phyloP scores from a whole-genome alignment of 2,329 filamentous ascomycete species.

The Ceratocystis huliohia region DNA sequence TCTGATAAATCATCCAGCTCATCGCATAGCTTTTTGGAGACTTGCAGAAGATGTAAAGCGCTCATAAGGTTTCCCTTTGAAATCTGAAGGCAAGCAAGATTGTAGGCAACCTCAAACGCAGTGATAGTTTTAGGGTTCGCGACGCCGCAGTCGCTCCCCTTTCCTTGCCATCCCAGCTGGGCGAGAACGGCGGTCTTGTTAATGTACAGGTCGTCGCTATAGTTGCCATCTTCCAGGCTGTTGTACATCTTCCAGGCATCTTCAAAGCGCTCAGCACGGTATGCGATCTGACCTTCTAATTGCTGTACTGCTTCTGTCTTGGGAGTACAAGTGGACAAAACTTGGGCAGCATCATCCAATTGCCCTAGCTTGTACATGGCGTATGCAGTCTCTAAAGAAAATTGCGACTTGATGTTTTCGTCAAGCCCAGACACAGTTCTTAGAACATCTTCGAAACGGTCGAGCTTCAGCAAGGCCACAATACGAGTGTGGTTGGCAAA shows the following conservation, averaged over 20 bases:
- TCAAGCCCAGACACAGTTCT: constrained; percentile 53
- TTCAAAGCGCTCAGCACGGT: constrained; percentile 61
- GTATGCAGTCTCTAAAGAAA: constrained; percentile 61
- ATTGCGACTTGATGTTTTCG: constrained; percentile 46
- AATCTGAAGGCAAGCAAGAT: constrained; percentile 61
- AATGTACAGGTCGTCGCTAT: constrained; percentile 63
- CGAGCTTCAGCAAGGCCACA: constrained; percentile 66
- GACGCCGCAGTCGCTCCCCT: constrained; percentile 28
- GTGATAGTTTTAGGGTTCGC: constrained; percentile 30
- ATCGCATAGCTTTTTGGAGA: constrained; percentile 58
- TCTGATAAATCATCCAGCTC: constrained; percentile 59
- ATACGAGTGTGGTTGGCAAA: constrained; percentile 57
- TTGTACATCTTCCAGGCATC: constrained; percentile 53
- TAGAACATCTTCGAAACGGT: constrained; percentile 67
- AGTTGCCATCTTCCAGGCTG: constrained; percentile 37
- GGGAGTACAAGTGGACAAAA: background rate
- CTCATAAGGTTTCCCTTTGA: constrained; percentile 53
- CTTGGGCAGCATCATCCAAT: constrained; percentile 45
- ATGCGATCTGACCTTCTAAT: constrained; percentile 54
- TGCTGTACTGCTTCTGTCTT: constrained; percentile 35
- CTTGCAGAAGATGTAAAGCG: constrained; percentile 54
- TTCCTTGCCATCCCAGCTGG: constrained; percentile 58
- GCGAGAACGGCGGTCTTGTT: constrained; percentile 61
- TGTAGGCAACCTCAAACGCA: constrained; percentile 71
- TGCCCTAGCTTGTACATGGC: constrained; percentile 70